Evolutionary conservation across 2,329 filamentous ascomycete genomes (phyloP), one percentile per base, ranked within the genome.

Genomic region (Colletotrichum godetiae): DNA sequence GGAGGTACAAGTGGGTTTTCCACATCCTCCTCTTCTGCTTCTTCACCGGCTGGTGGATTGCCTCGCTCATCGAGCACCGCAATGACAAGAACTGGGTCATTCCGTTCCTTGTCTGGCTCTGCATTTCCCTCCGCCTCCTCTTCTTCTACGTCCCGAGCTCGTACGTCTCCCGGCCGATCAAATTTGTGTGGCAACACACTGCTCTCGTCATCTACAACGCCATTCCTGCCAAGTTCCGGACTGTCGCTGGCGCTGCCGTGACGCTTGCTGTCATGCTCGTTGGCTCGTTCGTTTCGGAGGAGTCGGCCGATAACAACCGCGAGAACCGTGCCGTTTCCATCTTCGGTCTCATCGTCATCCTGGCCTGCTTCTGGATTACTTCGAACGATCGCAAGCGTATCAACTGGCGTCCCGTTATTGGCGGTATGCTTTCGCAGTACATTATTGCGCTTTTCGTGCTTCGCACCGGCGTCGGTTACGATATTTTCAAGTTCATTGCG

Each of bases 401-500:
- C 76, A 88, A 91, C 76, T 95, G 92, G 92, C 92, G 93, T 79
- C 94, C 93, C 1, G 93, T 98, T 77, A 94, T 97, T 74, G 94
- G 93, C 49, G 95, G 95, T 73, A 97, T 97, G 92, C 86, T 97
- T 55, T 87, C 92, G 12, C 95, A 98, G 82, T 98, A 95, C 84
- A 87, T 98, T 79, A 89, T 98, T 75, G 95, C 94, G 4, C 87
- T 98, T 13, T 98, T 98, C 78, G 95, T 98, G 60, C 87, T 98
- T 77, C 91, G 95, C 60, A 97, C 95, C 3, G 83, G 88, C 52
- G 94, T 91, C 52, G 95, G 95, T 72, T 97, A 91, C 84, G 94
- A 97, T 83, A 97, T 98, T 80, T 98, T 98, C 89, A 91, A 91
- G 82, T 98, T 97, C 85, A 90, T 98, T 78, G 95, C 94, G 4